Base-by-base conservation (phyloP, 1,139 yeast species). In the Taphrina betulina region DNA sequence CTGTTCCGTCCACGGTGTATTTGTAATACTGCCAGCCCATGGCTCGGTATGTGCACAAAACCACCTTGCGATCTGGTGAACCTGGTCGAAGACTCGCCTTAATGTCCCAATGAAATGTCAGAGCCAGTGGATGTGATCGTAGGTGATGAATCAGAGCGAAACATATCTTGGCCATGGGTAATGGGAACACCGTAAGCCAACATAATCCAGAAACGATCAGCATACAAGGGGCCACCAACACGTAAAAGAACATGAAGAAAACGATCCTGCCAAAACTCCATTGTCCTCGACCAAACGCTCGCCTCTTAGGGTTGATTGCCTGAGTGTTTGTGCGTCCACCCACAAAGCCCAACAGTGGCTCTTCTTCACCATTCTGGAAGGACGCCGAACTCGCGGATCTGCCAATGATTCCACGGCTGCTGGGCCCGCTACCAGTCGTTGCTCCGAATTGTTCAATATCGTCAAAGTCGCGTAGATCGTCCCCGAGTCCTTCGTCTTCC, bases 11-110 rank as follows among this genome's bases (percentile, higher is more conserved):
- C 57, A 92, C 85, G 0, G 98, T 92, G 69, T 87, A 90, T 72
- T 92, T 92, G 74, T 90, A 92, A 72, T 92, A 92, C 67, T 88
- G 95, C 68, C 80, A 76, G 0, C 97, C 97, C 64, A 89, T 81
- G 57, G 95, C 88, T 65, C 97, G 80, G 70, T 89, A 92, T 0
- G 97, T 90, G 71, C 96, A 88, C 22, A 79, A 78, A 63, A 78
- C 75, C 53, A 84, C 77, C 44, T 75, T 68, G 17, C 58, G 41
- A 24, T 54, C 56, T 72, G 74, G 69, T 74, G 71, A 48, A 19
- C 58, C 60, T 10, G 54, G 57, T 14, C 60, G 46, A 14, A 63
- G 36, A 41, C 61, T 57, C 2, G 61, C 60, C 37, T 60, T 64
- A 14, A 58, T 34, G 34, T 60, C 67, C 17, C 65, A 63, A 63